These are phyloP conservation scores for Kwoniella mangroviensis DNA, from an alignment of 768 basidiomycete genomes.

Conservation along the genomic window DNA sequence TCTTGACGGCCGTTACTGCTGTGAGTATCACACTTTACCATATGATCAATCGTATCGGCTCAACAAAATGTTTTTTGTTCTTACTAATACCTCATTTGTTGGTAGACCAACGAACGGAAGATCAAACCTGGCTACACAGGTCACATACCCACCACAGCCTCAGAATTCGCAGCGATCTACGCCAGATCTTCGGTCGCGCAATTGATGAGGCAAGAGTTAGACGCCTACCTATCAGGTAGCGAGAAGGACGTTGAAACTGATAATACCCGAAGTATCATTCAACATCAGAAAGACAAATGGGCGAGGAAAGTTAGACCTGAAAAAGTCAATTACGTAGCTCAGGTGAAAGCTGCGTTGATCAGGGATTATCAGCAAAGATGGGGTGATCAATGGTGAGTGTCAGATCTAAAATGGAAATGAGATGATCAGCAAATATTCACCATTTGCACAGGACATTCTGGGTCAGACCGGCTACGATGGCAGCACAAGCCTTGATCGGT, in stretches of 20 bases:
- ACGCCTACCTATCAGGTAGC: slow-evolving; percentile 32
- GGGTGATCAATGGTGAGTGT: slow-evolving; percentile 43
- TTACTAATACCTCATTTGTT: background rate
- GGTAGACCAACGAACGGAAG: slow-evolving; percentile 73
- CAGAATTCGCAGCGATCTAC: slow-evolving; percentile 42
- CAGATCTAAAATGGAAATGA: background rate
- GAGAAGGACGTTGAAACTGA: slow-evolving; percentile 27
- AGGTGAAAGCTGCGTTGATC: slow-evolving; percentile 44
- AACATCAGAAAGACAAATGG: slow-evolving; percentile 40
- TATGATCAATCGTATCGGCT: background rate
- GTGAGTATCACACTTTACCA: slow-evolving; percentile 6
- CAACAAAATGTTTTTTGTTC: background rate
- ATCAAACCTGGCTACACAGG: slow-evolving; percentile 67
- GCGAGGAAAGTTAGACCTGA: slow-evolving; percentile 41
- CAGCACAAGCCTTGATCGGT: slow-evolving; percentile 63
- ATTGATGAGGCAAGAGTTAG: slow-evolving; percentile 46
- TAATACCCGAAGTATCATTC: slow-evolving; percentile 26
- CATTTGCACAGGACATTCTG: slow-evolving; percentile 30
- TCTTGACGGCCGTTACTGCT: slow-evolving; percentile 46
- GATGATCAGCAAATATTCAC: background rate
- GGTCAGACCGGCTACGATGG: slow-evolving; percentile 46
- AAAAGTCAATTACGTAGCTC: slow-evolving; percentile 38
- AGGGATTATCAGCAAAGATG: slow-evolving; percentile 50
- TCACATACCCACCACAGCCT: slow-evolving; percentile 43
- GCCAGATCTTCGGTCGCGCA: slow-evolving; percentile 31